A percentile compares a stretch with the other conserved stretches of the same genome.
These are phyloP conservation scores for Barnettozyma sucrosica DNA, from an alignment of 805 yeast species.

Conservation along the genomic window DNA sequence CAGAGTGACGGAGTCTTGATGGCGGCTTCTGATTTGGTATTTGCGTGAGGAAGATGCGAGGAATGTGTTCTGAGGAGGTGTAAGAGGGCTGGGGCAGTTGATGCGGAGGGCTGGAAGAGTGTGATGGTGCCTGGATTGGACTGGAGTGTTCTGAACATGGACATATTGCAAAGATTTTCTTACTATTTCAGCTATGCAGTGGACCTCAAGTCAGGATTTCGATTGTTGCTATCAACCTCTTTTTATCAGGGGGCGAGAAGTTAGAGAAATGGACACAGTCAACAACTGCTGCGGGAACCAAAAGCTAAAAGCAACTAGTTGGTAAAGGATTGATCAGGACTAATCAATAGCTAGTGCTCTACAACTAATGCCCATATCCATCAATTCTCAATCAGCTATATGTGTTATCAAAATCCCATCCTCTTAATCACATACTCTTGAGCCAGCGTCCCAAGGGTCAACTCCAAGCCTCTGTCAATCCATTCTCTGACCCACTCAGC, in stretches of 20 bases:
- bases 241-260: not conserved
- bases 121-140: conserved; percentile 41
- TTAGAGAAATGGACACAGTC: not conserved
- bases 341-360: too few relatives aligned
- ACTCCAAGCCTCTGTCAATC: conserved; percentile 72
- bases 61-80: conserved; percentile 8
- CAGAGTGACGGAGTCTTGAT: conserved; percentile 12
- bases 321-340: too few relatives aligned
- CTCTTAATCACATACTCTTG: conserved; percentile 87
- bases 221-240: not conserved
- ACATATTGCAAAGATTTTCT: conserved; percentile 28
- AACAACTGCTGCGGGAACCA: not conserved
- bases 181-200: not conserved
- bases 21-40: not conserved
- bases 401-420: conserved; percentile 42
- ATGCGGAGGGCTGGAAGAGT: conserved; percentile 28
- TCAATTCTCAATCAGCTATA: not conserved
- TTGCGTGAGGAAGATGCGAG: not conserved
- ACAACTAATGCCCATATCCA: not conserved
- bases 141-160: conserved; percentile 44
- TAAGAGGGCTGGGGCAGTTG: conserved; percentile 13
- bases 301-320: not conserved
- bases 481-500: conserved; percentile 76
- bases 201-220: too few relatives aligned
- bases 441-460: conserved; percentile 80